Conservation (phyloP, 1,284 basidiomycete species). For the Abortiporus biennis region DNA sequence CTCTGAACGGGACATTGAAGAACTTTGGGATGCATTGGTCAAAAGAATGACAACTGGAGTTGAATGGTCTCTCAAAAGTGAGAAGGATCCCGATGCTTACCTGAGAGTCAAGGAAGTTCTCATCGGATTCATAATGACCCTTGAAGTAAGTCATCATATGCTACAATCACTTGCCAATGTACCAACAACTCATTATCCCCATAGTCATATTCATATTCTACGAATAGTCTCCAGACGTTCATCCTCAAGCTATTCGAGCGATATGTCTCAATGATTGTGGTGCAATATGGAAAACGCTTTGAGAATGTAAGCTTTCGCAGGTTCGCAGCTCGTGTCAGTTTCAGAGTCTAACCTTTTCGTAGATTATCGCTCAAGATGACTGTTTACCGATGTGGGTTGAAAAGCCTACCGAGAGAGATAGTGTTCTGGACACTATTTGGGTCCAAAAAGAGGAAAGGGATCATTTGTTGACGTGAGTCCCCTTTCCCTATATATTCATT, state of each 20-base stretch:
- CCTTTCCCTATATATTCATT: too few species aligned
- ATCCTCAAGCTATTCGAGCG: conserved; percentile 88
- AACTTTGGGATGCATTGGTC: conserved; percentile 92
- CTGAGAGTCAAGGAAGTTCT: conserved; percentile 83
- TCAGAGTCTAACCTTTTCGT: not conserved
- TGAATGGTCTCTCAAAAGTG: conserved; percentile 65
- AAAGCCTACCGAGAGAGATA: conserved; percentile 64
- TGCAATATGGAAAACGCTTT: conserved; percentile 79
- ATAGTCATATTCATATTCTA: conserved; percentile 84
- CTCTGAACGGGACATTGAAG: conserved; percentile 87
- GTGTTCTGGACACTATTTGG: conserved; percentile 84
- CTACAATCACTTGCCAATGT: conserved; percentile 4
- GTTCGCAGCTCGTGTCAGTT: conserved; percentile 1
- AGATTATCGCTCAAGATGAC: conserved; percentile 90
- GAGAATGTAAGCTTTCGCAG: conserved; percentile 53
- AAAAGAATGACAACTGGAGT: conserved; percentile 74
- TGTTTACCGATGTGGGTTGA: conserved; percentile 88
- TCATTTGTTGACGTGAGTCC: conserved; percentile 53
- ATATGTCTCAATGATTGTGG: conserved; percentile 81
- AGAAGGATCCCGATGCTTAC: conserved; percentile 81
- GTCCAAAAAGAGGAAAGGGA: conserved; percentile 65
- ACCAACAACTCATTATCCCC: conserved; percentile 1
- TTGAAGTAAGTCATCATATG: conserved; percentile 62
- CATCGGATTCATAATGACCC: conserved; percentile 85
- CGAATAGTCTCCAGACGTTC: conserved; percentile 78